Evolutionary conservation across 2,329 filamentous ascomycete species (phyloP), one percentile per base, ranked within the genome.

Genomic region (Zymoseptoria brevis): DNA sequence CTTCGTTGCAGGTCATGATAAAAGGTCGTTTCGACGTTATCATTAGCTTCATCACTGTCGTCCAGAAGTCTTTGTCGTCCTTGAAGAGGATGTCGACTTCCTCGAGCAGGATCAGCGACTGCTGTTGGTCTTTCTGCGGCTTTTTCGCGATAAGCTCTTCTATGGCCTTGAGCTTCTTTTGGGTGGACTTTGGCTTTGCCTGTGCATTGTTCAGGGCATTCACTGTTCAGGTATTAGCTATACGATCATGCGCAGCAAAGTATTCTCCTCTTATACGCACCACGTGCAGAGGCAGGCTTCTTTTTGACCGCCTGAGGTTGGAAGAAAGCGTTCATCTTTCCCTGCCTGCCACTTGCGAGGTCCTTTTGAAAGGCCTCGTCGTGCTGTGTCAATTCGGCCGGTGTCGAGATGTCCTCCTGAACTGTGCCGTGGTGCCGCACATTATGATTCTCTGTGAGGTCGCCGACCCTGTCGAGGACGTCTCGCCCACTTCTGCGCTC

Each of bases 401-500:
- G 71, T 2, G 57, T 62, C 4, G 64, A 62, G 8, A 60, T 29
- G 22, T 70, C 67, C 26, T 59, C 53, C 19, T 67, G 67, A n/a
- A 61, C 57, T 5, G 55, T 62, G 8, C 67, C 68, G 55, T 72
- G 69, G 50, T 80, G 80, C 64, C 86, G 85, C 19, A 99, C 93
- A 1, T 96, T 81, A 73, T 99, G 94, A 68, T 99, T 97, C 62
- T 87, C 87, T 3, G 91, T 94, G 93, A 99, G 97, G 74, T 99
- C 91, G 49, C 94, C 95, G 51, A 99, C 90, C 66, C 84, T 89
- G 68, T 99, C 94, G 35, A 96, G 73, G 53, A 99, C 86, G 68
- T 99, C 94, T 72, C 87, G 94, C 30, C 92, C 93, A 69, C 85
- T 96, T 62, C 94, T 82, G 55, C 92, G 85, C 65, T 84, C 90